Base-by-base conservation (phyloP, 257 asterid species). In the Solanum ossicruentum region DNA sequence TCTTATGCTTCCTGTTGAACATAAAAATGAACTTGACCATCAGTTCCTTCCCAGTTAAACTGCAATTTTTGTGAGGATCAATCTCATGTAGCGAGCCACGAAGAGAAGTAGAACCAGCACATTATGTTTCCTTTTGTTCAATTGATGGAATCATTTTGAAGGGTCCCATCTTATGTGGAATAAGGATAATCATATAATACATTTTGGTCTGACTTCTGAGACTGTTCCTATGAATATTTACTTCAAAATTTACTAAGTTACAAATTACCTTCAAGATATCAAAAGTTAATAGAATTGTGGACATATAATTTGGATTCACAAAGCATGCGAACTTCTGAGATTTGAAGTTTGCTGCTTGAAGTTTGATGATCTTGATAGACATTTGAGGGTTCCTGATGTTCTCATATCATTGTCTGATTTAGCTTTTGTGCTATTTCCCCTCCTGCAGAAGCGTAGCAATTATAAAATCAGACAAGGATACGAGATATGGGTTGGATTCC, bases 381-480 rank as follows among this genome's bases (percentile, higher is more conserved):
- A 78, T 54, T 52, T 32, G 54, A 52, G 66, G 83, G 28, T 78
- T 78, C 51, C 83, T 52, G 18, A 17, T 78, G 66, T 28, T 78
- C 66, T 52, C 45, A 9, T 52, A 20, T 78, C 49, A 28, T 52
- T 32, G 66, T 10, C 28, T 78, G 49, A 16, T 52, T 52, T 78
- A 28, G 12, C n/a, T 78, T 7, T 1, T 20, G 23, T 52, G 17
- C 66, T 78, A 78, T 78, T 78, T 10, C 28, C 83, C 47, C 66
- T 52, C 6, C 28, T 88, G 93, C 98, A 97, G 99, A 90, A 91
- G 84, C 32, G 93, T 92, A 8, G 95, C 93, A 80, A 88, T 97
- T 54, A 90, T 97, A 91, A 97, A 95, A 60, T 94, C 99, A 6
- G 89, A 86, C 90, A 97, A 94, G 90, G 98, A 93, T 89, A 90